These are phyloP conservation scores for Musa schizocarpa DNA, from an alignment of 176 grass and related monocot genomes.

Conservation along the genomic window DNA sequence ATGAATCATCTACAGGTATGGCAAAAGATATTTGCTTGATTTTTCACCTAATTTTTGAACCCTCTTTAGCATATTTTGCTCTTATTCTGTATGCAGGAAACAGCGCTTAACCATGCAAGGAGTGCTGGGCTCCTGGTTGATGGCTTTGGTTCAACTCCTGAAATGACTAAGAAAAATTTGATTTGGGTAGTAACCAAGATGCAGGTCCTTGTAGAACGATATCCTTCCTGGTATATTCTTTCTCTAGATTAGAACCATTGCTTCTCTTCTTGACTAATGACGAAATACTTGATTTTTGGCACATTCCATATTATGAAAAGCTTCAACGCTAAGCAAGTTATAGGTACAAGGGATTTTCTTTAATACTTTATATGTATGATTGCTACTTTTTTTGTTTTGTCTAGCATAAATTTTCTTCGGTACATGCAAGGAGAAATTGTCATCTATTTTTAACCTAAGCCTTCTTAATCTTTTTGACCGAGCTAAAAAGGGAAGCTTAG, in stretches of 20 bases:
- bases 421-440: too few relatives aligned
- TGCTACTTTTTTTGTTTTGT: too few relatives aligned
- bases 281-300: too few relatives aligned
- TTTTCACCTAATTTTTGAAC: neutral
- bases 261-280: neutral
- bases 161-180: constrained; percentile 95
- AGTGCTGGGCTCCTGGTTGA: constrained; percentile 81
- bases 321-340: too few relatives aligned
- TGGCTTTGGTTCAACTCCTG: constrained; percentile 89
- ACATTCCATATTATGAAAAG: too few relatives aligned
- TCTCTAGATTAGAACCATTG: neutral
- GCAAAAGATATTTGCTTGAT: neutral
- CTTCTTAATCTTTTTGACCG: too few relatives aligned
- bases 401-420: too few relatives aligned
- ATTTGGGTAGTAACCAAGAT: constrained; percentile 99
- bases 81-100: constrained; percentile 57
- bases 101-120: constrained; percentile 91
- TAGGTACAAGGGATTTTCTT: too few relatives aligned
- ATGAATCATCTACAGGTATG: constrained; percentile 99
- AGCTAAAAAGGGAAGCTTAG: too few relatives aligned
- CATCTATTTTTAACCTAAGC: too few relatives aligned
- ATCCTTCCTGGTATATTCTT: constrained; percentile 77
- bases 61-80: constrained; percentile 5
- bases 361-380: too few relatives aligned
- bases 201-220: constrained; percentile 81